Evolutionary conservation across 2,329 filamentous ascomycete genomes (phyloP).

Genomic region (Aphanocladium album): DNA sequence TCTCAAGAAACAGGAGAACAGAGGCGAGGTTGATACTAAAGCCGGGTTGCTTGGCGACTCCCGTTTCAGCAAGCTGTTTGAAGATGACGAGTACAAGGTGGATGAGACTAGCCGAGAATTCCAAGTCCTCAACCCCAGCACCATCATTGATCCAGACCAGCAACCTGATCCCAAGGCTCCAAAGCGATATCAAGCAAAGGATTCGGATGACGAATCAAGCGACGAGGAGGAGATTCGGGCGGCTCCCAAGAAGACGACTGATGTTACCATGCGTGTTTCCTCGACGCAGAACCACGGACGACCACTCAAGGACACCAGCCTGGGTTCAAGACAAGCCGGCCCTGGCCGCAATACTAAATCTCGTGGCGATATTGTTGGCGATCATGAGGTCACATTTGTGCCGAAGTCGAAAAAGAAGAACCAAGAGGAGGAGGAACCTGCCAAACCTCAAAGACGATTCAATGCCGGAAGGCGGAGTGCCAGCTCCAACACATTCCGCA

Average conservation of each 20-base stretch:
- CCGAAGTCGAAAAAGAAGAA: constrained; percentile 53
- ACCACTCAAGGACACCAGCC: constrained; percentile 48
- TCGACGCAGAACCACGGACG: constrained; percentile 59
- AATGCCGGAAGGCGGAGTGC: constrained; percentile 59
- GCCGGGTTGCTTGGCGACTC: constrained; percentile 72
- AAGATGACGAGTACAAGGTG: constrained; percentile 87
- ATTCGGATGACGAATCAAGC: constrained; percentile 41
- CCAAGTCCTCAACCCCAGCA: constrained; percentile 82
- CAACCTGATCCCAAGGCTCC: constrained; percentile 29
- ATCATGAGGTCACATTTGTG: constrained; percentile 68
- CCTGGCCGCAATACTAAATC: constrained; percentile 41
- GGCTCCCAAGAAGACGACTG: constrained; percentile 25
- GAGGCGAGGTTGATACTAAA: constrained; percentile 51
- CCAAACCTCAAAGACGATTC: constrained; percentile 28
- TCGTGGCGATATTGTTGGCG: constrained; percentile 51
- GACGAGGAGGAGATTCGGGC: constrained; percentile 27
- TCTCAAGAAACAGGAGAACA: constrained; percentile 59
- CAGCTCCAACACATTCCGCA: constrained; percentile 69
- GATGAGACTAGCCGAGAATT: constrained; percentile 89
- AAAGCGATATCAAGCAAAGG: constrained; percentile 33
- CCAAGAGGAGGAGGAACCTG: constrained; percentile 31
- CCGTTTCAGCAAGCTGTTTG: constrained; percentile 84
- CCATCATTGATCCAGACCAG: constrained; percentile 38
- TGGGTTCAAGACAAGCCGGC: constrained; percentile 53
- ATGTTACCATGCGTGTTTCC: constrained; percentile 61